Base-by-base conservation (phyloP, 2,329 filamentous ascomycete genomes). In the Westerdykella sp. region DNA sequence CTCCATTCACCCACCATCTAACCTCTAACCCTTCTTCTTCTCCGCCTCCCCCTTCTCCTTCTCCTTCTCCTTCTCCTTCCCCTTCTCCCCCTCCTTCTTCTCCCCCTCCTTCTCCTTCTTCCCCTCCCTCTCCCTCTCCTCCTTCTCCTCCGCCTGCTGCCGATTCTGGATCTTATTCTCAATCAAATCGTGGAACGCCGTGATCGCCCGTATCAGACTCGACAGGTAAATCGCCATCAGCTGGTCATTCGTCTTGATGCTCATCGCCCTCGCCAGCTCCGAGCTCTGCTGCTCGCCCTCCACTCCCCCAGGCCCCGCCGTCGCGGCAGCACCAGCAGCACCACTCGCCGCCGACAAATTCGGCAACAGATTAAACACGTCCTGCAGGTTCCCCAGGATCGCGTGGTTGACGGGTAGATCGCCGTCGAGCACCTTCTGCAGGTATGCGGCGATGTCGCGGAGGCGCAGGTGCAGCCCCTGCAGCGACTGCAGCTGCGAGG, bases 161-260 rank as follows among this genome's bases (percentile, higher is more conserved):
- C 91, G 81, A 73, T 98, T 98, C 74, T 97, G 91, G 56, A 97
- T 96, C 79, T 98, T 98, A 76, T 98, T 98, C 75, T 98, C 93
- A 55, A 98, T 98, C 55, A 98, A 73, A 66, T 98, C 93, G 69
- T 98, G 93, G 83, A 97, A 98, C 6, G 93, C 93, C 11, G 93
- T 97, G 63, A 98, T 98, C 44, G 93, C 93, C 48, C 93, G 81
- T 70, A 98, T 97, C 74, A 97, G 74, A 73, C 87, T 95, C 72
- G 87, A 95, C 42, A 98, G 77, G 70, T 98, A 98, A 67, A 98
- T 97, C 41, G 90, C 83, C 87, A 98, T 96, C 53, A 98, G 80
- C 73, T 98, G 93, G 68, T 98, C 93, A 64, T 98, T 98, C 46
- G 91, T 97, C 80, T 98, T 98, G 73, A 95, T 81, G 71, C 88